Evolutionary conservation across 2,329 filamentous ascomycete genomes (phyloP).

Genomic region (Dactylellina sp.): DNA sequence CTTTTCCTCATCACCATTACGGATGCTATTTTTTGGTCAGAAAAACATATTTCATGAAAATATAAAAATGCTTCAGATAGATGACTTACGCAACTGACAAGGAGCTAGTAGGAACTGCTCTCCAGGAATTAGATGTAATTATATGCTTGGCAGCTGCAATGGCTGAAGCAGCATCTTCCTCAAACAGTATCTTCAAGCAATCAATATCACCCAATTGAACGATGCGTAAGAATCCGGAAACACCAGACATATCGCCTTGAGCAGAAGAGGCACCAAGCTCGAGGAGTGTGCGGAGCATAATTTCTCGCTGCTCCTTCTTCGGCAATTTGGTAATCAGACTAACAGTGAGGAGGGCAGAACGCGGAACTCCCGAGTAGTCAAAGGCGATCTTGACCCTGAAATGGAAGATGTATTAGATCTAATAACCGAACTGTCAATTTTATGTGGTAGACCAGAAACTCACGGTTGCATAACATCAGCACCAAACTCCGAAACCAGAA

Average conservation of each 20-base stretch:
- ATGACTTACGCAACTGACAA: constrained; percentile 44
- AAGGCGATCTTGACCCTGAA: constrained; percentile 41
- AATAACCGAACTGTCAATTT: constrained; percentile 37
- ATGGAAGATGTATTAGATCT: constrained; percentile 56
- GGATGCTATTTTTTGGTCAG: constrained; percentile 17
- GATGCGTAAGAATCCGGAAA: constrained; percentile 76
- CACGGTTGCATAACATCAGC: constrained; percentile 83
- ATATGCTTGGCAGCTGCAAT: constrained; percentile 37
- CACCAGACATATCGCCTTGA: constrained; percentile 74
- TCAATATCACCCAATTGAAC: constrained; percentile 67
- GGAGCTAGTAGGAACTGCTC: constrained; percentile 9
- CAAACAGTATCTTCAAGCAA: constrained; percentile 66
- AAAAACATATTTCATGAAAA: background rate
- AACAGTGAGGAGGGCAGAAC: constrained; percentile 75
- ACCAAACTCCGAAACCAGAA: constrained; percentile 76
- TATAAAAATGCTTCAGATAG: background rate
- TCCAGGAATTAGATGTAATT: constrained; percentile 13
- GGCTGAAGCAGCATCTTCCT: constrained; percentile 49
- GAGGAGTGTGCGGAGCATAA: constrained; percentile 74
- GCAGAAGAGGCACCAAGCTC: constrained; percentile 77
- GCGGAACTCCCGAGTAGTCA: constrained; percentile 66
- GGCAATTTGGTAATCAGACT: constrained; percentile 76
- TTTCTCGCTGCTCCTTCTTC: constrained; percentile 65
- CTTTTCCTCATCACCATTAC: constrained; percentile 67
- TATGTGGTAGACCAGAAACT: constrained; percentile 66